These are phyloP conservation scores for Phytopythium kandeliae DNA, from an alignment of 352 stramenopile species.

Conservation along the genomic window DNA sequence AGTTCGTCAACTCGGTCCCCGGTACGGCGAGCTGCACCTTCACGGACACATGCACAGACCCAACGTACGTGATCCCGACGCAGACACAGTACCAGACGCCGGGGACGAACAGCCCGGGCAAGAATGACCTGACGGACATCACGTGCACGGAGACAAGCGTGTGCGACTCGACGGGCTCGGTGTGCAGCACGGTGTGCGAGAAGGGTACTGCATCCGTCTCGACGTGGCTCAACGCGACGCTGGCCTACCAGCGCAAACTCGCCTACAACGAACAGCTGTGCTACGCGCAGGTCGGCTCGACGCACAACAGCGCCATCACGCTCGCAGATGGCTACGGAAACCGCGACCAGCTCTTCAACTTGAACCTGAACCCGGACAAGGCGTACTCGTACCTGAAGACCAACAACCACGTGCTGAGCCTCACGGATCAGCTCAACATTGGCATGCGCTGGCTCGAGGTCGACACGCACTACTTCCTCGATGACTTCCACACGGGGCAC, in stretches of 20 bases:
- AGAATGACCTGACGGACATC: slow-evolving; percentile 26
- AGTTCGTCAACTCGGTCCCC: slow-evolving; percentile 34
- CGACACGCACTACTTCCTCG: slow-evolving; percentile 60
- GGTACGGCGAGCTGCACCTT: slow-evolving; percentile 25
- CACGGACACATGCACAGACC: slow-evolving; percentile 29
- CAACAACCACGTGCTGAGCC: slow-evolving; percentile 56
- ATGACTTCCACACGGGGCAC: slow-evolving; percentile 50
- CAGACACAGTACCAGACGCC: slow-evolving; percentile 18
- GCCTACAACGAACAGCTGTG: slow-evolving; percentile 34
- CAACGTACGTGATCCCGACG: slow-evolving; percentile 22
- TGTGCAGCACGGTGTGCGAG: slow-evolving; percentile 42
- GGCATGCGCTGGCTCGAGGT: slow-evolving; percentile 59
- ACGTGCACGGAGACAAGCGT: slow-evolving; percentile 27
- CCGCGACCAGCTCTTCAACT: slow-evolving; percentile 53
- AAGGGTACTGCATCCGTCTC: slow-evolving; percentile 25
- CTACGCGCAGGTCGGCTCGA: slow-evolving; percentile 36
- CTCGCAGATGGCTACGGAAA: slow-evolving; percentile 51
- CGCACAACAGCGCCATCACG: slow-evolving; percentile 60
- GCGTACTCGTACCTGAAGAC: slow-evolving; percentile 54
- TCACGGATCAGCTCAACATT: slow-evolving; percentile 50
- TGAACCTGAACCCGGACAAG: slow-evolving; percentile 31
- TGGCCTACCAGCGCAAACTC: slow-evolving; percentile 41
- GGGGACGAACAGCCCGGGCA: slow-evolving; percentile 32
- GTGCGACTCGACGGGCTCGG: slow-evolving; percentile 26
- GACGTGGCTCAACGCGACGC: slow-evolving; percentile 33